Evolutionary conservation across 306 rosid genomes (phyloP), one percentile per base, ranked within the genome.

Genomic region (Begonia fuchsioides): DNA sequence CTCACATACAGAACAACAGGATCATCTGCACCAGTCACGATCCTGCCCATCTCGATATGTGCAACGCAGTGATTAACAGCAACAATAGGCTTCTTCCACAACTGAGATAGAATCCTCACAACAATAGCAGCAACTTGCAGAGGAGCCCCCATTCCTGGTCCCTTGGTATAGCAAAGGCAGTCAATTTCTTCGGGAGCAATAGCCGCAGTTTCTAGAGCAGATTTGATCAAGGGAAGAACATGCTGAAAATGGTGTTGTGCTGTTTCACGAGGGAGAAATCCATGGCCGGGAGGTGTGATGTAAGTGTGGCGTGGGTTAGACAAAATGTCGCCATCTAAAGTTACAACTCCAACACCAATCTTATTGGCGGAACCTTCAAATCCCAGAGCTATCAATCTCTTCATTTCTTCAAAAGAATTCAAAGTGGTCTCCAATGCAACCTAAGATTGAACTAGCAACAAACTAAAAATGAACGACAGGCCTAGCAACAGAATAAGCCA

Each of bases 111-210:
- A 51, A 87, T 71, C 43, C 96, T 75, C 13, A 83, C 79, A 66
- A 75, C 94, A 52, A 87, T 45, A 10, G 96, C 88, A 39, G 96
- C 47, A 26, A 87, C 94, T 55, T 83, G 94, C 15, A 87, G 65
- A 0, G 93, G 96, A 9, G 94, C 96, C 43, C 94, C 96, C 94
- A 87, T 87, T 15, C 96, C 93, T 55, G 94, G 96, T 44, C 94
- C 96, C 67, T 76, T 83, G 43, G 94, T 87, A 68, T 87, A 83
- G 63, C 96, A 87, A 50, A 87, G 59, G 67, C 96, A 87, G 55
- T 87, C 93, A 49, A 87, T 78, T 12, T 87, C 93, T 6, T 76
- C 47, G 0, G 86, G 82, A 9, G 76, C 67, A 39, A 80, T 12
- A 17, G 72, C 58, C 5, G 96, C 94, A 15, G 69, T 72, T 57